Conservation (phyloP, 2,329 filamentous ascomycete species). For the Alternaria postmessia region DNA sequence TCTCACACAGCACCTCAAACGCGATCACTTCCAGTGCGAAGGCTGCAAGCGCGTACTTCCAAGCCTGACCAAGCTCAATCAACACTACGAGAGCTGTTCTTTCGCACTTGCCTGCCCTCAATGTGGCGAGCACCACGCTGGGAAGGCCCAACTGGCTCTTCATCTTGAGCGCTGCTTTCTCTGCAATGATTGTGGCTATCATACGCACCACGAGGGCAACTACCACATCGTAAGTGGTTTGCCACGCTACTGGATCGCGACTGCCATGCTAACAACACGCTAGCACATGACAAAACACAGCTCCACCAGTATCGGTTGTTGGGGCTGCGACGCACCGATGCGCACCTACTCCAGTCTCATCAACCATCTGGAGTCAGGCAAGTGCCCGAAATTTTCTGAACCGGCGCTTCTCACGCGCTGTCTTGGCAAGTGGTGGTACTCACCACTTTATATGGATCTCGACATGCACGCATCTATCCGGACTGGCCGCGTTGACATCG, state of each 20-base stretch:
- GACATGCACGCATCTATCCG: constrained; percentile 45
- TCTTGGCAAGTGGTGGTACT: constrained; percentile 48
- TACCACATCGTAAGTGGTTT: constrained; percentile 30
- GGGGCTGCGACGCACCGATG: constrained; percentile 34
- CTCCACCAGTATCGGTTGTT: constrained; percentile 31
- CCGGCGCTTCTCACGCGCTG: constrained; percentile 41
- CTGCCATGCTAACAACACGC: constrained; percentile 5
- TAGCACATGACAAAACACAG: constrained; percentile 44
- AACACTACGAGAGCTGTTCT: constrained; percentile 33
- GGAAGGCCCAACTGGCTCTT: constrained; percentile 25
- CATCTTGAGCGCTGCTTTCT: constrained; percentile 35
- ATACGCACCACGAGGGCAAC: constrained; percentile 32
- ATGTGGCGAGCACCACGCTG: constrained; percentile 30
- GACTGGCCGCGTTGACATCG: constrained; percentile 29
- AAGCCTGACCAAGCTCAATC: constrained; percentile 38
- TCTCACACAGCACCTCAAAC: constrained; percentile 35
- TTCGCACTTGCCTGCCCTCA: constrained; percentile 29
- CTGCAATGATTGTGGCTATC: constrained; percentile 33
- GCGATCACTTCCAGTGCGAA: constrained; percentile 44
- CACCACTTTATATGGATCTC: constrained; percentile 46
- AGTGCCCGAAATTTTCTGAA: constrained; percentile 74
- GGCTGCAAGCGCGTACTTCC: constrained; percentile 40
- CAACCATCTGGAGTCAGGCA: constrained; percentile 62
- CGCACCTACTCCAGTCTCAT: constrained; percentile 39
- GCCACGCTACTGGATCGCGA: background rate